Base-by-base conservation (phyloP, 148 eudicot genomes). In the Fagopyrum tataricum region DNA sequence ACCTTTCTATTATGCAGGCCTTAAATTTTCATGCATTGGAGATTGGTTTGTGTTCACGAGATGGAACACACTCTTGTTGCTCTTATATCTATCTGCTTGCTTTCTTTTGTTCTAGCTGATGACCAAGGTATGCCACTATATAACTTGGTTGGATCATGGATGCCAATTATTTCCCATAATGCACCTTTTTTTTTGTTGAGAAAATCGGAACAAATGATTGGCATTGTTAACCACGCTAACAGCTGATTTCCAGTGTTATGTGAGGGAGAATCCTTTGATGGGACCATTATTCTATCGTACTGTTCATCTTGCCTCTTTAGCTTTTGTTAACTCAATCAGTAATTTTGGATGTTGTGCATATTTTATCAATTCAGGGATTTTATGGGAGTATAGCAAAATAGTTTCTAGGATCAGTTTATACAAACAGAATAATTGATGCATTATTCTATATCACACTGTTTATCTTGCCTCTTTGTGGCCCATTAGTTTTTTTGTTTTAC, bases 51-150 rank as follows among this genome's bases (percentile, higher is more conserved):
- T 14, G 69, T 39, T 64, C 18, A 31, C 39, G 17, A 64, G 72
- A 73, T 73, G 76, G 67, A 73, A 37, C 76, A 48, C 58, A 59
- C 31, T 59, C 7, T 73, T 43, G 42, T 43, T 56, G 48, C 44
- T 59, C 53, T 73, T 59, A 15, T 58, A 52, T 59, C 21, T 5
- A 42, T 44, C 44, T 73, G 49, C 61, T 39, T 56, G 49, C 76
- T 73, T 23, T 44, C 67, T 40, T 58, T 73, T 44, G 69, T 11
- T 23, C 15, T n/a, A 20, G 48, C 76, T 59, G 76, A 73, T 44
- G n/a, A 56, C 21, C 76, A 73, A 73, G 76, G 76, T 73, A 59
- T 21, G 40, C 15, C 41, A 43, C 26, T 58, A 52, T 26, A 18
- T 73, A 6, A 14, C 18, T 64, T 64, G 69, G 31, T 39, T 39